Conservation (phyloP, 805 yeast genomes). For the Yarrowia deformans region DNA sequence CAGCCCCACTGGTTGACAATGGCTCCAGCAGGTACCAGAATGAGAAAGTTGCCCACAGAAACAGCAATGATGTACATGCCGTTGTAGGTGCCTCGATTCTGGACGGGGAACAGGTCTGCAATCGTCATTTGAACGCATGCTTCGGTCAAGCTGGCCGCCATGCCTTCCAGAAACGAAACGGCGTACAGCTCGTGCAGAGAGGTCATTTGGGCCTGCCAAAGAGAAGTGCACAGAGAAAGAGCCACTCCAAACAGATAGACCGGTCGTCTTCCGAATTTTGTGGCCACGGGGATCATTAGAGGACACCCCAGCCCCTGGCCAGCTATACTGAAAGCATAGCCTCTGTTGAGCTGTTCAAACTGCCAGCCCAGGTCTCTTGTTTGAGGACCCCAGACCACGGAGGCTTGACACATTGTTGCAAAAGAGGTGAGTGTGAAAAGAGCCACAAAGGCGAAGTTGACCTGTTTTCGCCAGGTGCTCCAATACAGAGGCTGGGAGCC, state of each 20-base stretch:
- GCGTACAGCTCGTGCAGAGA: conserved; percentile 37
- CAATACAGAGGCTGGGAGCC: conserved; percentile 36
- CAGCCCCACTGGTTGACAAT: conserved; percentile 44
- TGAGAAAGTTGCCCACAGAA: conserved; percentile 45
- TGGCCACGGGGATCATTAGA: conserved; percentile 41
- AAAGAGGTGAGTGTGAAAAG: conserved; percentile 38
- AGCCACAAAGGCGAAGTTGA: conserved; percentile 32
- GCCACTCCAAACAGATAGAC: conserved; percentile 40
- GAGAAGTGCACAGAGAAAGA: conserved; percentile 3
- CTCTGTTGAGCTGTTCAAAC: conserved; percentile 38
- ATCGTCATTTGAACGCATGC: conserved; percentile 44
- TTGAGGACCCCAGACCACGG: conserved; percentile 40
- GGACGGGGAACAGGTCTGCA: conserved; percentile 46
- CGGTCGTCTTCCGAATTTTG: conserved; percentile 41
- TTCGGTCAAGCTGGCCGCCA: conserved; percentile 39
- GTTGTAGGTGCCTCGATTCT: conserved; percentile 45
- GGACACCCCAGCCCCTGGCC: conserved; percentile 41
- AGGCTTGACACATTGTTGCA: conserved; percentile 36
- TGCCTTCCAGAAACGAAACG: conserved; percentile 33
- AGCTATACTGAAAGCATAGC: conserved; percentile 40
- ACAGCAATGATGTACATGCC: conserved; percentile 45
- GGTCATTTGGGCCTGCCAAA: conserved; percentile 42
- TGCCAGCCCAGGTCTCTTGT: conserved; percentile 38
- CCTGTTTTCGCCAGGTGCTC: conserved; percentile 39
- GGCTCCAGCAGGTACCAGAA: conserved; percentile 45